phyloP scores from a whole-genome alignment of 345 rosid genomes.

The Euphorbia pulcherrima region DNA sequence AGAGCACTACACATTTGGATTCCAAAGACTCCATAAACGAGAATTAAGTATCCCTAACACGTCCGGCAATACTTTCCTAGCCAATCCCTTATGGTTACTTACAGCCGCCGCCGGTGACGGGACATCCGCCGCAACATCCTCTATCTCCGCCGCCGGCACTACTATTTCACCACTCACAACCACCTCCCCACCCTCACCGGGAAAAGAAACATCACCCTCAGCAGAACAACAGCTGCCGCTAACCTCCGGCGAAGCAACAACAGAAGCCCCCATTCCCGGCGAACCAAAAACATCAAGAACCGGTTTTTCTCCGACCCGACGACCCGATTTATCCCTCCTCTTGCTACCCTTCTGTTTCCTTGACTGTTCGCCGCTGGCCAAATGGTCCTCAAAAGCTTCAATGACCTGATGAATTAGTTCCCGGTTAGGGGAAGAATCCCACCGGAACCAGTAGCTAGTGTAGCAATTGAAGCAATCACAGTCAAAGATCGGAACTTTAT shows the following conservation, averaged over 20 bases:
- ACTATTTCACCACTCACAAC: conserved; percentile 1
- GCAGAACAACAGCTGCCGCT: not conserved
- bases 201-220: not conserved
- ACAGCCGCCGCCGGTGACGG: conserved; percentile 20
- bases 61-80: conserved; percentile 95
- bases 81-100: conserved; percentile 60
- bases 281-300: conserved; percentile 3
- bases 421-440: conserved; percentile 86
- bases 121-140: conserved; percentile 1
- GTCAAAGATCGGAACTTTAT: conserved; percentile 47
- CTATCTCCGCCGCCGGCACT: conserved; percentile 3
- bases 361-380: conserved; percentile 38
- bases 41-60: conserved; percentile 79
- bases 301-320: conserved; percentile 20
- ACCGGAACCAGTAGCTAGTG: conserved; percentile 74
- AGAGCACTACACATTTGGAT: conserved; percentile 56
- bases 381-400: conserved; percentile 80
- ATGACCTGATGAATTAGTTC: conserved; percentile 77
- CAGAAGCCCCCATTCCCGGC: not conserved
- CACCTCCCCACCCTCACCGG: conserved; percentile 1
- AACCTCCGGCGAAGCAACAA: not conserved
- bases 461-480: conserved; percentile 93
- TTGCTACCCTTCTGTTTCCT: conserved; percentile 40
- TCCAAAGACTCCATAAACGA: conserved; percentile 89
- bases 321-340: conserved; percentile 42